Evolutionary conservation across 768 basidiomycete genomes (phyloP).

Genomic region (Ramaria sp.): DNA sequence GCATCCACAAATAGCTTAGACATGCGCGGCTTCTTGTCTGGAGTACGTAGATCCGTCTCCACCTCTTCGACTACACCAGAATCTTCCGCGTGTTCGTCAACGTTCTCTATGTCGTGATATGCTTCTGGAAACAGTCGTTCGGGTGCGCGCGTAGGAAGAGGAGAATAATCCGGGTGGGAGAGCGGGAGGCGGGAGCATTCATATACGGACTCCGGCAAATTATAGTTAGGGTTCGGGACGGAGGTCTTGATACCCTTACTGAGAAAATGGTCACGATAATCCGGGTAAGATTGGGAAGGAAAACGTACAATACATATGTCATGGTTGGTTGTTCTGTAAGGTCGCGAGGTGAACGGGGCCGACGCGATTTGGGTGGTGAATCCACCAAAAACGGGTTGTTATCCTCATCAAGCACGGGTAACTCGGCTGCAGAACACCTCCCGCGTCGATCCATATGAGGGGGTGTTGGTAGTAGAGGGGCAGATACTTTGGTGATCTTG

Average conservation of each 20-base stretch:
- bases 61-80: not conserved
- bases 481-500: not conserved
- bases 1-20: not conserved
- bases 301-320: conserved; percentile 63
- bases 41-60: not conserved
- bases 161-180: conserved; percentile 57
- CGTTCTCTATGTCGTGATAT: not conserved
- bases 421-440: conserved; percentile 2
- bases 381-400: conserved; percentile 50
- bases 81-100: not conserved
- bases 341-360: conserved; percentile 27
- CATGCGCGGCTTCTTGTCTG: conserved; percentile 5
- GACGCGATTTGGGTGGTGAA: conserved; percentile 21
- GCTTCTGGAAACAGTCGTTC: conserved; percentile 3
- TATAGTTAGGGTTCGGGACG: conserved; percentile 56
- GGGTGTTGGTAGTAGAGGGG: not conserved
- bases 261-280: conserved; percentile 2
- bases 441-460: not conserved
- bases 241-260: conserved; percentile 60
- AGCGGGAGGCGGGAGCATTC: conserved; percentile 45
- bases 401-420: not conserved
- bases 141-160: conserved; percentile 34
- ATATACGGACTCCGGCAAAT: conserved; percentile 33
- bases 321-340: conserved; percentile 50
- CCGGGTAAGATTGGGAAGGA: not conserved